phyloP scores from a whole-genome alignment of 176 grass and related monocot species.

The Tuctoria greenei region DNA sequence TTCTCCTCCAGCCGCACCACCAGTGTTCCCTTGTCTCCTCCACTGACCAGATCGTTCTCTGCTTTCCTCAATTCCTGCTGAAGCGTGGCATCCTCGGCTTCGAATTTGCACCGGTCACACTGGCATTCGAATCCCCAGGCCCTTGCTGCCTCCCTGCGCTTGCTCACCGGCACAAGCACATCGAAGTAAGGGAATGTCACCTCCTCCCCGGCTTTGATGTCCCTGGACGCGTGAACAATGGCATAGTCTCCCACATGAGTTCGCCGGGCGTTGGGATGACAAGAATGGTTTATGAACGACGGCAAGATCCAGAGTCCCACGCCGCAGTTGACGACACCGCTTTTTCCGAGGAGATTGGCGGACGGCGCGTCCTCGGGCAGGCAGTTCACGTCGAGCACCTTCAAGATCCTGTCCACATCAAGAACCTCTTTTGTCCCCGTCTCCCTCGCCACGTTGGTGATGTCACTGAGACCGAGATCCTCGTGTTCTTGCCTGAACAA shows the following conservation, averaged over 20 bases:
- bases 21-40: slow-evolving; percentile 43
- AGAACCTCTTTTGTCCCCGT: slow-evolving; percentile 11
- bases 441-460: neutral
- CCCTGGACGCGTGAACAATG: slow-evolving; percentile 76
- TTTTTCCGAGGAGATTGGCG: slow-evolving; percentile 50
- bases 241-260: slow-evolving; percentile 63
- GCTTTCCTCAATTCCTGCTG: slow-evolving; percentile 49
- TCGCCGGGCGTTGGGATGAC: slow-evolving; percentile 66
- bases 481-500: slow-evolving; percentile 46
- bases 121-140: slow-evolving; percentile 72
- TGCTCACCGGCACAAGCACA: slow-evolving; percentile 55
- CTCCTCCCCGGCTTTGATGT: slow-evolving; percentile 85
- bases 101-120: slow-evolving; percentile 78
- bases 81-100: slow-evolving; percentile 35
- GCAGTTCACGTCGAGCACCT: slow-evolving; percentile 81
- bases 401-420: slow-evolving; percentile 67
- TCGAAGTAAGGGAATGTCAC: slow-evolving; percentile 77
- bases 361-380: slow-evolving; percentile 60
- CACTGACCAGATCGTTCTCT: slow-evolving; percentile 40
- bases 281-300: slow-evolving; percentile 89
- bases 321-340: slow-evolving; percentile 44
- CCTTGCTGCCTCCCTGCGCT: slow-evolving; percentile 52
- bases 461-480: neutral
- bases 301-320: slow-evolving; percentile 83
- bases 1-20: slow-evolving; percentile 59